phyloP scores from a whole-genome alignment of 1,139 yeast species.

The Saccharomycopsis phalli region DNA sequence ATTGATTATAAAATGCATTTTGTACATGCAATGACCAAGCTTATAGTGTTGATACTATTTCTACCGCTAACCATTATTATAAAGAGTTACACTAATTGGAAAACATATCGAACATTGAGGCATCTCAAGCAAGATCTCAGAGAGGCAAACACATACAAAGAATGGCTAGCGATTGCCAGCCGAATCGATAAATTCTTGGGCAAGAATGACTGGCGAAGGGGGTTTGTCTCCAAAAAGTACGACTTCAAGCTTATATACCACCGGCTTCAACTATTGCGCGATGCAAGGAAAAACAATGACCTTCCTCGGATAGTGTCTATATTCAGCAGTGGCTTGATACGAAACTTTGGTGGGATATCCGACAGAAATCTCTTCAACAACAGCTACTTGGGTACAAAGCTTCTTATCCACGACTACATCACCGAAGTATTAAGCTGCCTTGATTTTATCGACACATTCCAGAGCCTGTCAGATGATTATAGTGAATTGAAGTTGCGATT shows the following conservation, averaged over 20 bases:
- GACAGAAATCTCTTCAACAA: conserved; percentile 71
- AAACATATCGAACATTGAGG: conserved; percentile 6
- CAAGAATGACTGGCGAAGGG: conserved; percentile 76
- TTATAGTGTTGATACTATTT: conserved; percentile 11
- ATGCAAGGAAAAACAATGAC: conserved; percentile 56
- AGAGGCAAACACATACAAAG: conserved; percentile 39
- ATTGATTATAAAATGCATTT: too few species aligned
- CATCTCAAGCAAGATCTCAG: conserved; percentile 9
- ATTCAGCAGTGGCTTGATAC: conserved; percentile 60
- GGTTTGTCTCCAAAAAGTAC: conserved; percentile 72
- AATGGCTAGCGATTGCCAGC: conserved; percentile 52
- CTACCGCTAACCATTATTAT: conserved; percentile 18
- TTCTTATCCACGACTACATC: conserved; percentile 78
- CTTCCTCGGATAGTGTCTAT: conserved; percentile 53
- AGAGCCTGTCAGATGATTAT: conserved; percentile 53
- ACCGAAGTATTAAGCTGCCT: conserved; percentile 67
- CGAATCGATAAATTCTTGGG: conserved; percentile 60
- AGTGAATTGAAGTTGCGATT: conserved; percentile 60
- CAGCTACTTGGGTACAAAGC: conserved; percentile 81
- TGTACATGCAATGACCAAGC: conserved; percentile 11
- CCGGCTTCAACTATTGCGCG: conserved; percentile 51
- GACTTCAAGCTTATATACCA: conserved; percentile 79
- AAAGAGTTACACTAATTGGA: conserved; percentile 17
- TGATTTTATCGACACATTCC: conserved; percentile 39
- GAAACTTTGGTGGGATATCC: conserved; percentile 89